Percentiles rank a stretch among this genome's conserved stretches.
These are phyloP conservation scores for Neurospora terricola DNA, from an alignment of 495 filamentous ascomycete species.

Conservation along the genomic window DNA sequence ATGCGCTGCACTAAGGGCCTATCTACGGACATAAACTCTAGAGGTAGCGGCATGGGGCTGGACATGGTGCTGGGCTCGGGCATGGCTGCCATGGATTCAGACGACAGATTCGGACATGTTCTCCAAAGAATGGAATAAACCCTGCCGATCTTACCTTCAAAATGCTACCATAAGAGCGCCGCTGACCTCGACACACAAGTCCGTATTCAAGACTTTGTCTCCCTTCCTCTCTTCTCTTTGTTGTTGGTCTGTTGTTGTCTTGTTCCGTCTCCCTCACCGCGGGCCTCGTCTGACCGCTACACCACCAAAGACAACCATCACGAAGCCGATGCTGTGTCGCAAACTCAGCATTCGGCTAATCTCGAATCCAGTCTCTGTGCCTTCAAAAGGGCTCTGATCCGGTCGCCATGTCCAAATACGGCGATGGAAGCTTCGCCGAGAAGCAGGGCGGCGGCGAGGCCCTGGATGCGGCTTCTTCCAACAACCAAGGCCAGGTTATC, in stretches of 20 bases:
- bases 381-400: background rate
- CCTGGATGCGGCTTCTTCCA: background rate
- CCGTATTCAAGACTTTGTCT: background rate
- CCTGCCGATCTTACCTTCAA: background rate
- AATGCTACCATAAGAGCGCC: background rate
- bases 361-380: background rate
- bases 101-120: background rate
- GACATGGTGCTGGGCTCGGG: background rate
- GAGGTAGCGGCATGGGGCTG: background rate
- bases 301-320: background rate
- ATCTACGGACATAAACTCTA: background rate
- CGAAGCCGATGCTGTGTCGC: background rate
- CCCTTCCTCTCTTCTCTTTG: background rate
- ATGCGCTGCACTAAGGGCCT: background rate
- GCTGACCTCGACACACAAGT: background rate
- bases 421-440: background rate
- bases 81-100: background rate
- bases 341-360: background rate
- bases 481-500: slow-evolving; percentile 1
- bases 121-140: background rate
- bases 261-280: background rate
- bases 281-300: background rate
- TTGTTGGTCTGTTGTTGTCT: background rate
- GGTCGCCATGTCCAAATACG: background rate
- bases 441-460: background rate